Percentiles rank a stretch among this genome's conserved stretches.
Evolutionary conservation across 805 yeast species (phyloP).

Genomic region (Metschnikowia baotianmanensis): DNA sequence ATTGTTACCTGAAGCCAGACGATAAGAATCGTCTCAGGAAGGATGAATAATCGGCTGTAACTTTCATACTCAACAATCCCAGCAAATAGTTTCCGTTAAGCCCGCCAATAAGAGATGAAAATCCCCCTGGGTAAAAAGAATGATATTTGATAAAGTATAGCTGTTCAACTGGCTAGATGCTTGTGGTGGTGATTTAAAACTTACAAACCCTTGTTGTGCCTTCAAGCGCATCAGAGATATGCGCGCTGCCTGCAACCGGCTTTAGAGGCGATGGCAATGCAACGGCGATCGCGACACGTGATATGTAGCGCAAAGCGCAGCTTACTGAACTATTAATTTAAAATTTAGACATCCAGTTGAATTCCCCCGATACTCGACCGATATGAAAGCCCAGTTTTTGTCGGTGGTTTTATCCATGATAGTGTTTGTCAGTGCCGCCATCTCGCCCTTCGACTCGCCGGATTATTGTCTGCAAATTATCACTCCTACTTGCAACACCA

Average conservation of each 20-base stretch:
- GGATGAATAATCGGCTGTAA: too few species aligned
- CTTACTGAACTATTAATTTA: background rate
- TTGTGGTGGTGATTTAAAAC: too few species aligned
- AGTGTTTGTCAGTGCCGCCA: constrained; percentile 8
- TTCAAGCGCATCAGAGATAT: background rate
- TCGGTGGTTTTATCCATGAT: constrained; percentile 7
- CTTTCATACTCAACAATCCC: too few species aligned
- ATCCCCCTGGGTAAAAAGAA: too few species aligned
- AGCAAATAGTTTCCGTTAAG: too few species aligned
- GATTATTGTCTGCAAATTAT: constrained; percentile 45
- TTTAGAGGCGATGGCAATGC: constrained; percentile 6
- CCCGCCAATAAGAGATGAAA: too few species aligned
- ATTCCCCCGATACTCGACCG: background rate
- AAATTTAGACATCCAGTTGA: too few species aligned
- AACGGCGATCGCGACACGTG: constrained; percentile 6
- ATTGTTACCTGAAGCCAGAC: too few species aligned
- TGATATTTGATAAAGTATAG: too few species aligned
- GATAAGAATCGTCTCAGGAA: too few species aligned
- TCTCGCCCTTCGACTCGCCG: constrained; percentile 40
- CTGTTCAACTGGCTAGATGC: too few species aligned
- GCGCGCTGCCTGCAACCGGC: background rate
- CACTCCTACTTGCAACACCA: constrained; percentile 45
- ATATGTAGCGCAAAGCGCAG: constrained; percentile 8
- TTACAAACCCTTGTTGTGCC: too few species aligned
- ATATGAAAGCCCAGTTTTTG: constrained; percentile 9